Base-by-base conservation (phyloP, 306 rosid species). In the Acacia crassicarpa region DNA sequence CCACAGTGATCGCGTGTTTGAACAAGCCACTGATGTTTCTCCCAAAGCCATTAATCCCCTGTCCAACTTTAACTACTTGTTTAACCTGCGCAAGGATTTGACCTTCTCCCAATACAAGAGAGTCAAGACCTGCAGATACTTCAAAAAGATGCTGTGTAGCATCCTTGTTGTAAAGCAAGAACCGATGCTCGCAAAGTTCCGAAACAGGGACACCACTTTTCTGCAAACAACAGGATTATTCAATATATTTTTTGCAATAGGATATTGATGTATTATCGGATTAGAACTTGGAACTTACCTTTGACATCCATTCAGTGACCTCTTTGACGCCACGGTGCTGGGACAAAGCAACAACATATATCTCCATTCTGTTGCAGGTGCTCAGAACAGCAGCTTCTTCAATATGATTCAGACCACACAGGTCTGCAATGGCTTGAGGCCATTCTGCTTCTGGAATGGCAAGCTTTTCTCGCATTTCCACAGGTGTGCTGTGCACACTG, bases 291-390 rank as follows among this genome's bases (percentile, higher is more conserved):
- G 35, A 33, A 38, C 87, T 58, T 65, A 95, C 99, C 89, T 90
- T 96, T 23, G 99, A 96, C 98, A 96, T 93, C 99, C 99, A 96
- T 83, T 96, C 97, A 17, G 91, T 91, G 79, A 96, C 97, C 86
- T 96, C 99, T 88, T 96, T 96, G 63, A 96, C 99, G 79, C 98
- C 99, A 13, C 98, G 99, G 83, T 96, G 94, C 85, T 96, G 98
- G 73, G 99, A 96, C 48, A 93, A 82, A 78, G 99, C 98, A 17
- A 96, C 93, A 63, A 96, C 97, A 91, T 96, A 96, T 86, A 96
- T 93, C 92, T 96, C 99, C 99, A 96, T 93, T 81, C 99, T 90
- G 83, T 96, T 96, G 89, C 99, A 96, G 83, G 99, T 96, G 85
- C 99, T 93, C 66, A 96, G 89, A 51, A 96, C 98, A 62, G 99